phyloP scores from a whole-genome alignment of 352 stramenopile genomes.

The Globisporangium megalacanthum region DNA sequence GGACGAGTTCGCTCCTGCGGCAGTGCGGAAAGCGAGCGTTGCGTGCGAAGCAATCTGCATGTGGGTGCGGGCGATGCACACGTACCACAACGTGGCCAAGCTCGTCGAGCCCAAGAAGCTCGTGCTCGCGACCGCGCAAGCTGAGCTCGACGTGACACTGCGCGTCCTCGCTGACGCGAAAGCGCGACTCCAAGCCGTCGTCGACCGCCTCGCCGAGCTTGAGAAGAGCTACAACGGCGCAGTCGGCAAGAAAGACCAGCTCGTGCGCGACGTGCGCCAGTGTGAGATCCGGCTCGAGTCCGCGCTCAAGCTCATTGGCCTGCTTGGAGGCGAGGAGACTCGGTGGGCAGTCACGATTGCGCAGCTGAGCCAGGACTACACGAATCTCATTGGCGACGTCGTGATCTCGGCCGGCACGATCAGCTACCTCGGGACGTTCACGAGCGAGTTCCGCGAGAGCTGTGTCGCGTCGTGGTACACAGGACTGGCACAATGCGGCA shows the following conservation, averaged over 20 bases:
- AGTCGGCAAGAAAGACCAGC: constrained; percentile 85
- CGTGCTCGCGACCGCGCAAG: constrained; percentile 74
- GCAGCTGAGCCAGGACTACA: constrained; percentile 73
- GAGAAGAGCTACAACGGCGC: constrained; percentile 85
- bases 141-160: constrained; percentile 86
- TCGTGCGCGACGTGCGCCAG: constrained; percentile 70
- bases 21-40: constrained; percentile 87
- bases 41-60: constrained; percentile 93
- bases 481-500: constrained; percentile 53
- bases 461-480: constrained; percentile 84
- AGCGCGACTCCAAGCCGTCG: constrained; percentile 66
- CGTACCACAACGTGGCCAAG: constrained; percentile 89
- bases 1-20: constrained; percentile 86
- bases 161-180: constrained; percentile 84
- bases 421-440: constrained; percentile 92
- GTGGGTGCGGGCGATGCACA: constrained; percentile 93
- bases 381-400: constrained; percentile 89
- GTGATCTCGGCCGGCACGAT: constrained; percentile 90
- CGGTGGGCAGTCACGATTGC: constrained; percentile 85
- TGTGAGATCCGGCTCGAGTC: constrained; percentile 87
- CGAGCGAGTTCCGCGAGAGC: constrained; percentile 87
- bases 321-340: constrained; percentile 87
- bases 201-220: constrained; percentile 87
- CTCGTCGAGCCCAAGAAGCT: constrained; percentile 92
- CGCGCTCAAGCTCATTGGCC: constrained; percentile 86